Evolutionary conservation across 2,329 filamentous ascomycete genomes (phyloP).

Genomic region (Alternaria arbusti): DNA sequence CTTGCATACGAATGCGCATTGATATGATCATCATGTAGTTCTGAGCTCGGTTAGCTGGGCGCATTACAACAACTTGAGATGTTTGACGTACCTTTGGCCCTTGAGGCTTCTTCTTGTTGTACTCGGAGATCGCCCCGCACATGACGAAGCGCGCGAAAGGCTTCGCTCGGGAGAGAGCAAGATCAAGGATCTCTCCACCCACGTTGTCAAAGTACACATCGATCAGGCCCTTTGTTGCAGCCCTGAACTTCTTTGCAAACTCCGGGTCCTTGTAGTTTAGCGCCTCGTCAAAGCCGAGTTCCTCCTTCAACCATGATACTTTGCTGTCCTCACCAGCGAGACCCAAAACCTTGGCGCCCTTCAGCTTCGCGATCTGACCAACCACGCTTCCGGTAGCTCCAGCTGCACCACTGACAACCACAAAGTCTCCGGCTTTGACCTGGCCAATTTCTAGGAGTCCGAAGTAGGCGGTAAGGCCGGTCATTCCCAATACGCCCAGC

Average conservation of each 20-base stretch:
- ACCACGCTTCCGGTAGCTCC: constrained; percentile 79
- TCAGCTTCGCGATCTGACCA: constrained; percentile 78
- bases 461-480: constrained; percentile 77
- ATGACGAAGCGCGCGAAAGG: constrained; percentile 52
- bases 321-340: constrained; percentile 62
- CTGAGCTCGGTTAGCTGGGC: constrained; percentile 18
- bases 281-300: constrained; percentile 60
- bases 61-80: too few species aligned
- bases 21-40: constrained; percentile 54
- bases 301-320: constrained; percentile 61
- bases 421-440: constrained; percentile 72
- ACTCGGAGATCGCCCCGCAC: constrained; percentile 54
- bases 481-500: constrained; percentile 62
- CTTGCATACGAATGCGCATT: constrained; percentile 55
- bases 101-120: constrained; percentile 53
- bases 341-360: constrained; percentile 61
- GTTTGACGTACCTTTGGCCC: constrained; percentile 56
- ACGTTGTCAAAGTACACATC: constrained; percentile 62
- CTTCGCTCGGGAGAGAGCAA: constrained; percentile 53
- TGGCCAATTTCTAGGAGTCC: constrained; percentile 73
- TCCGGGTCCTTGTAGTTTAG: constrained; percentile 62
- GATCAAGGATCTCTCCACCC: constrained; percentile 57
- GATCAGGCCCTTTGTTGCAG: constrained; percentile 56
- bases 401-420: constrained; percentile 79
- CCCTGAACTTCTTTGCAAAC: constrained; percentile 57